Conservation (phyloP, 495 filamentous ascomycete species). For the Pyrenopolyporus hunteri region DNA sequence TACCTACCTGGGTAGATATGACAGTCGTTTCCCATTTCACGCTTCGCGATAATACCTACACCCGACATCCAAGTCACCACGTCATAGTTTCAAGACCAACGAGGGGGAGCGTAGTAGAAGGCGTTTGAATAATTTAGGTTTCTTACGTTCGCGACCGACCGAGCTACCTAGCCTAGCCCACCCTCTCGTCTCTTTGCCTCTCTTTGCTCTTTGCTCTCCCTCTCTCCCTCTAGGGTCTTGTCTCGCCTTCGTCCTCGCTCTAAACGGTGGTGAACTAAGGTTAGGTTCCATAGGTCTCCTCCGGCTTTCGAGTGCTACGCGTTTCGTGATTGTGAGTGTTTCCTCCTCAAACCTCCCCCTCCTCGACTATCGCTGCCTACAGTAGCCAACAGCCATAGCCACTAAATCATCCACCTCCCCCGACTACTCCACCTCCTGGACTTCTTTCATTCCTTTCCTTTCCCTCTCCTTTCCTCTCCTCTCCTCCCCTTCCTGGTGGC, state of each 20-base stretch:
- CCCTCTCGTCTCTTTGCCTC: too few species aligned
- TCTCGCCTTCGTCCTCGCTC: too few species aligned
- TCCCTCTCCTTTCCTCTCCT: not conserved
- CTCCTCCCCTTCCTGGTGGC: constrained; percentile 1
- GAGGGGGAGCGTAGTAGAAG: not conserved
- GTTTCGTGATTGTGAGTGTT: too few species aligned
- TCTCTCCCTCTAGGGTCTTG: not conserved
- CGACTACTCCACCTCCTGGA: constrained; percentile 11
- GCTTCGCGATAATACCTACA: too few species aligned
- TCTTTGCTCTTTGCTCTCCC: not conserved
- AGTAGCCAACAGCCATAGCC: not conserved
- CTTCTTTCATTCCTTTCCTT: not conserved
- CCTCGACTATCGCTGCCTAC: not conserved
- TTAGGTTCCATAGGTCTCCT: too few species aligned
- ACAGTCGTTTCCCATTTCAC: too few species aligned
- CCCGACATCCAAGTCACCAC: too few species aligned
- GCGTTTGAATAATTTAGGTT: constrained; percentile 36
- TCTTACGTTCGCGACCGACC: constrained; percentile 28
- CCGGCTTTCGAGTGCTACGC: too few species aligned
- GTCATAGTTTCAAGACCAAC: too few species aligned
- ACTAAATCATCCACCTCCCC: not conserved
- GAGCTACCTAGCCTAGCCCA: constrained; percentile 19
- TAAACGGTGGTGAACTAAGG: too few species aligned
- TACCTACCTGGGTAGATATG: too few species aligned
- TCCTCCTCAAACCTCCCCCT: not conserved